phyloP scores from a whole-genome alignment of 2,329 filamentous ascomycete species.

The Zymoseptoria crescenta region DNA sequence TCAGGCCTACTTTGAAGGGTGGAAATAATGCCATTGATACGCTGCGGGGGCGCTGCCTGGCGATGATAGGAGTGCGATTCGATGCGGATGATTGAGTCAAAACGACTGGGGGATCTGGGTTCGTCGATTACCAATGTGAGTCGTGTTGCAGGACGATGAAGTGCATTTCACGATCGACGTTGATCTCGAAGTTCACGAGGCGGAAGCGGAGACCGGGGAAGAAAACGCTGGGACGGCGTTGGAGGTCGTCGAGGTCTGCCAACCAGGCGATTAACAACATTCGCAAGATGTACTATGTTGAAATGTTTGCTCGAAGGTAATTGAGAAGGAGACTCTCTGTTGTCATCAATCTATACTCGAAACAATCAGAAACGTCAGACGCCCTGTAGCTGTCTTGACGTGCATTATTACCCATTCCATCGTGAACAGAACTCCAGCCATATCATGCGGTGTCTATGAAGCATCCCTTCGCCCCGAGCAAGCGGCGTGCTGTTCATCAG shows the following conservation, averaged over 20 bases:
- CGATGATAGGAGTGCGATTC: background rate
- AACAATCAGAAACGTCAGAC: background rate
- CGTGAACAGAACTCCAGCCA: background rate
- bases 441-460: background rate
- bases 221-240: background rate
- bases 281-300: too few relatives aligned
- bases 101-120: too few relatives aligned
- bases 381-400: background rate
- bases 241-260: too few relatives aligned
- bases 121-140: background rate
- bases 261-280: too few relatives aligned
- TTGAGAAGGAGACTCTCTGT: background rate
- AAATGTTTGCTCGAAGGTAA: background rate
- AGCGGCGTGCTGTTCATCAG: background rate
- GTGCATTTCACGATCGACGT: background rate
- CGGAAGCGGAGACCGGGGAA: background rate
- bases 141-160: background rate
- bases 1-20: conserved; percentile 27
- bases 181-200: background rate
- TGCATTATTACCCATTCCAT: background rate
- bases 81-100: background rate
- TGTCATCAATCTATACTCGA: background rate
- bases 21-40: conserved; percentile 7
- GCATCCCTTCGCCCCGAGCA: background rate
- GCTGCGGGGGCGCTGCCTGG: background rate